Evolutionary conservation across 2,329 filamentous ascomycete species (phyloP), one percentile per base, ranked within the genome.

Genomic region (Nemania sp.): DNA sequence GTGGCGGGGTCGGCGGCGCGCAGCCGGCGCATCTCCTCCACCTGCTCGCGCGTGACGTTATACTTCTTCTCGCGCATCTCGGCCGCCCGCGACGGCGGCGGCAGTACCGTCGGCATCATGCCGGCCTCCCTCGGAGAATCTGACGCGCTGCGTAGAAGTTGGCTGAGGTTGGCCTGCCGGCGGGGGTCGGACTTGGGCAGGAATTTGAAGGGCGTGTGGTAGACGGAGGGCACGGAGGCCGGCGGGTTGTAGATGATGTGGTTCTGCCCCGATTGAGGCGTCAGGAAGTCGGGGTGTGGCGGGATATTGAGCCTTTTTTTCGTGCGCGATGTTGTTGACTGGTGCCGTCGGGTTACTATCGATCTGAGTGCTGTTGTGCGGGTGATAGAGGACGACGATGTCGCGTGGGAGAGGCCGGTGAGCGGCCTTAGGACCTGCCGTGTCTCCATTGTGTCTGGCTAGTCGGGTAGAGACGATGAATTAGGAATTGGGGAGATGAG

Each of bases 141-240:
- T 27, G 43, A 5, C 1, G 15, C 29, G 15, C 73, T 76, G 67
- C 78, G 77, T 65, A 85, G 79, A 38, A 87, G 82, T 47, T 81
- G 76, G 18, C 80, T 78, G 47, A 87, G 79, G 77, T 85, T 83
- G 54, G 83, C 82, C 60, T 80, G 79, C 29, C 86, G 84, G 54
- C 87, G 84, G 18, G 86, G 85, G 75, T 89, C 87, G 71, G 76
- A 79, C 58, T 82, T 83, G 62, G 89, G 89, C 32, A 91, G 85
- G 80, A 91, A 91, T 76, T 89, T 86, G 80, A 89, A 86, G 64
- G 89, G 89, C n/a, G 89, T 91, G 80, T 90, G 86, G 74, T 83
- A 84, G 65, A 89, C 87, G n/a, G 87, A 85, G 2, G 86, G 81
- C 64, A 83, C 81, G 10, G 86, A 82, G 18, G 85, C 80, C 27